phyloP scores from a whole-genome alignment of 176 grass and related monocot genomes.

The Microstegium vimineum region DNA sequence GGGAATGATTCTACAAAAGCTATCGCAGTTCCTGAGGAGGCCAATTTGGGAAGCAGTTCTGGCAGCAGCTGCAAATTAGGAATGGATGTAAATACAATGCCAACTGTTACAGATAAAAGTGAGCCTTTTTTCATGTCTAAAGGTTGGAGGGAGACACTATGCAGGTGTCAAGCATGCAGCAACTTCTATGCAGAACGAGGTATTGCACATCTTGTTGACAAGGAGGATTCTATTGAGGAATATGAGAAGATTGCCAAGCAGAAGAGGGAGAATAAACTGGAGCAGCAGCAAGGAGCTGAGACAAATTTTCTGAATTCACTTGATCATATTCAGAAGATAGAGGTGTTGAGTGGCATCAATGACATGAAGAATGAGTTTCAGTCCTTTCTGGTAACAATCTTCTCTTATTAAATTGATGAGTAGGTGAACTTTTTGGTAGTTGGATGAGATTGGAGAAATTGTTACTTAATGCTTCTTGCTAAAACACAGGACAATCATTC shows the following conservation, averaged over 20 bases:
- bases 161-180: conserved; percentile 64
- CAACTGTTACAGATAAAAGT: conserved; percentile 41
- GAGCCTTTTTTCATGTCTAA: conserved; percentile 72
- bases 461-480: neutral
- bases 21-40: conserved; percentile 24
- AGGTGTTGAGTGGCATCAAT: conserved; percentile 82
- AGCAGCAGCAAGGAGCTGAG: conserved; percentile 88
- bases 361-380: conserved; percentile 89
- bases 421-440: neutral
- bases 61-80: conserved; percentile 52
- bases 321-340: conserved; percentile 92
- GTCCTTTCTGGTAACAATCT: conserved; percentile 77
- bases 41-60: conserved; percentile 34
- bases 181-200: conserved; percentile 49
- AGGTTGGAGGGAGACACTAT: conserved; percentile 85
- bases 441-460: neutral
- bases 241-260: conserved; percentile 85
- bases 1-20: conserved; percentile 10
- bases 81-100: conserved; percentile 52
- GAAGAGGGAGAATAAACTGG: conserved; percentile 87
- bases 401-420: conserved; percentile 7
- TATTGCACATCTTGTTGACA: conserved; percentile 66
- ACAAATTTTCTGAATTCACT: conserved; percentile 80
- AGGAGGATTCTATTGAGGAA: conserved; percentile 85
- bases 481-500: neutral